Conservation (phyloP, 192 early-diverging fungal species). For the Coemansia sp. region DNA sequence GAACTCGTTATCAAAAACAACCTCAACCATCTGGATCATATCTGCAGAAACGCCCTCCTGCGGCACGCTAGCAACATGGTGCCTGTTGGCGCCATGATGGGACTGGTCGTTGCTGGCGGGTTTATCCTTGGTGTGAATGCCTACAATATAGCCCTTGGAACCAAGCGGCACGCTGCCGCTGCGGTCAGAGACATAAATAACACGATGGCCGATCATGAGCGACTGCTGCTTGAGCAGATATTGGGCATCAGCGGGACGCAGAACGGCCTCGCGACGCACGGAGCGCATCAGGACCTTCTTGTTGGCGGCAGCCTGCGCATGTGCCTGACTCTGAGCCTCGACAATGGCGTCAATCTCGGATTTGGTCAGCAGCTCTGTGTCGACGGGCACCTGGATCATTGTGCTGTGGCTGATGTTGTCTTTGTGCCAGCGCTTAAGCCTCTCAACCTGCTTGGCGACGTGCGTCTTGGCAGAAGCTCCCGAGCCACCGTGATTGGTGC, state of each 20-base stretch:
- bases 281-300: constrained; percentile 30
- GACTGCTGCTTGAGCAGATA: constrained; percentile 69
- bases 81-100: constrained; percentile 34
- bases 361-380: constrained; percentile 32
- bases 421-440: constrained; percentile 53
- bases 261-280: constrained; percentile 54
- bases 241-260: constrained; percentile 78
- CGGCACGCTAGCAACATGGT: constrained; percentile 64
- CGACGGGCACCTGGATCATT: constrained; percentile 30
- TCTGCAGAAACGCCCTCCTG: constrained; percentile 44
- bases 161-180: constrained; percentile 71
- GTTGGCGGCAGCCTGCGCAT: background rate
- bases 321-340: background rate
- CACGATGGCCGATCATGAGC: constrained; percentile 86
- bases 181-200: constrained; percentile 69
- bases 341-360: constrained; percentile 29
- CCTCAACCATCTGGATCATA: constrained; percentile 70
- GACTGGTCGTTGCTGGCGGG: constrained; percentile 3
- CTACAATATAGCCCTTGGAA: constrained; percentile 80
- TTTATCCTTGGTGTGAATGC: constrained; percentile 49
- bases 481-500: background rate
- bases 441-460: constrained; percentile 31
- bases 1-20: constrained; percentile 84
- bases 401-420: constrained; percentile 22
- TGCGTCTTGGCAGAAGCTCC: constrained; percentile 30